Conservation (phyloP, 2,329 filamentous ascomycete genomes). For the Acephala macrosclerotiorum region DNA sequence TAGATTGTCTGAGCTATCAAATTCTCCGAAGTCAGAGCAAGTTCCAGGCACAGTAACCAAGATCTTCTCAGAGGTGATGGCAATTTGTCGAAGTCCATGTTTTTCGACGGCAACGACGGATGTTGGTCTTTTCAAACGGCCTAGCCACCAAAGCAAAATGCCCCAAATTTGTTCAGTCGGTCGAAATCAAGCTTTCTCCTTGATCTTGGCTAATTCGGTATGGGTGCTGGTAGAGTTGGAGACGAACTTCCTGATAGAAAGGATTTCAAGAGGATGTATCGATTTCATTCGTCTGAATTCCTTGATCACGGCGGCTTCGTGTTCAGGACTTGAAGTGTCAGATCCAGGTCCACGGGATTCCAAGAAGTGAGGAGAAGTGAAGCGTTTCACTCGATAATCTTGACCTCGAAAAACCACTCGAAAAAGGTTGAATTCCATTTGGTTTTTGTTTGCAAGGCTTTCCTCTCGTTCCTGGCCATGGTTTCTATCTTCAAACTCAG, state of each 20-base stretch:
- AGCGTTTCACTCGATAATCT: slow-evolving; percentile 1
- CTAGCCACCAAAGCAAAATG: neutral
- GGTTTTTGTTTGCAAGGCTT: neutral
- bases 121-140: neutral
- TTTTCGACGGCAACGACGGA: neutral
- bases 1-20: neutral
- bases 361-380: neutral
- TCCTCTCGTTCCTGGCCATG: neutral
- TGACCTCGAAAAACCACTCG: slow-evolving; percentile 1
- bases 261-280: too few relatives aligned
- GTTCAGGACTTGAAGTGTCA: neutral
- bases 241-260: too few relatives aligned
- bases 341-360: neutral
- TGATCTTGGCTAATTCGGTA: too few relatives aligned
- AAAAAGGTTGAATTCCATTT: neutral
- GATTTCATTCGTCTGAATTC: neutral
- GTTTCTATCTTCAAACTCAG: neutral
- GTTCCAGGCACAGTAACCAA: neutral
- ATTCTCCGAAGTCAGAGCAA: neutral
- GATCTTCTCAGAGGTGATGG: neutral
- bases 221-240: too few relatives aligned
- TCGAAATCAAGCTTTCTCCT: too few relatives aligned
- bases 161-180: too few relatives aligned
- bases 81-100: neutral
- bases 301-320: neutral